Conservation (phyloP, 352 stramenopile genomes). For the Thalassiosira delicatula region DNA sequence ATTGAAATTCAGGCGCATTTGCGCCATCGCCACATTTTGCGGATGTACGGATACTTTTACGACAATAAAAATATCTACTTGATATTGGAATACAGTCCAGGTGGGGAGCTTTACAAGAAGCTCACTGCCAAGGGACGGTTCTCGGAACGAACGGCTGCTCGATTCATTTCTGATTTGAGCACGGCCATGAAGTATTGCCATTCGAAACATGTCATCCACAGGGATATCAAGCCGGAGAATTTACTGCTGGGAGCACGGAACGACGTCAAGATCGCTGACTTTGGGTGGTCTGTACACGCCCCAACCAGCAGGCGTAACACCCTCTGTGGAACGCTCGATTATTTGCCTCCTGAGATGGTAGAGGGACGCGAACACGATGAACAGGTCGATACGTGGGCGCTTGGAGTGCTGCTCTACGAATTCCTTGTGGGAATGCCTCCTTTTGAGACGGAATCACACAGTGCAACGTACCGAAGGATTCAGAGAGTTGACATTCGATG, state of each 20-base stretch:
- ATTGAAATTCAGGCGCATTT: constrained; percentile 99
- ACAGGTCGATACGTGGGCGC: constrained; percentile 97
- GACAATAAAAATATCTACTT: constrained; percentile 45
- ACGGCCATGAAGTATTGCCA: constrained; percentile 53
- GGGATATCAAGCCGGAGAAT: constrained; percentile 69
- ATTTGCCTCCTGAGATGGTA: constrained; percentile 99
- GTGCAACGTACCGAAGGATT: constrained; percentile 97
- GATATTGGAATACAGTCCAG: constrained; percentile 64
- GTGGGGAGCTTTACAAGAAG: constrained; percentile 58
- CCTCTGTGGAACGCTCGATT: constrained; percentile 99
- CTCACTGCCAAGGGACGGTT: constrained; percentile 64
- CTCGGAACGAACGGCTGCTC: constrained; percentile 59
- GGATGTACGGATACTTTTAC: constrained; percentile 92
- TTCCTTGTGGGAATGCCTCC: constrained; percentile 96
- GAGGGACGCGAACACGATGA: constrained; percentile 97
- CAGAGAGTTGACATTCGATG: constrained; percentile 95
- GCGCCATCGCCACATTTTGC: constrained; percentile 97
- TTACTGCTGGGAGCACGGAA: constrained; percentile 57
- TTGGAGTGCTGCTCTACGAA: constrained; percentile 99
- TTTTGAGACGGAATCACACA: constrained; percentile 97
- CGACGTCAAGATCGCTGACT: constrained; percentile 65
- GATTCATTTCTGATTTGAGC: constrained; percentile 63
- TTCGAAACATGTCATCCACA: constrained; percentile 52
- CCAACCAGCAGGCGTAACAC: constrained; percentile 94
- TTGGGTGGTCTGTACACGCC: constrained; percentile 90